Conservation (phyloP, 352 stramenopile species). For the Phytopythium ostracodes region DNA sequence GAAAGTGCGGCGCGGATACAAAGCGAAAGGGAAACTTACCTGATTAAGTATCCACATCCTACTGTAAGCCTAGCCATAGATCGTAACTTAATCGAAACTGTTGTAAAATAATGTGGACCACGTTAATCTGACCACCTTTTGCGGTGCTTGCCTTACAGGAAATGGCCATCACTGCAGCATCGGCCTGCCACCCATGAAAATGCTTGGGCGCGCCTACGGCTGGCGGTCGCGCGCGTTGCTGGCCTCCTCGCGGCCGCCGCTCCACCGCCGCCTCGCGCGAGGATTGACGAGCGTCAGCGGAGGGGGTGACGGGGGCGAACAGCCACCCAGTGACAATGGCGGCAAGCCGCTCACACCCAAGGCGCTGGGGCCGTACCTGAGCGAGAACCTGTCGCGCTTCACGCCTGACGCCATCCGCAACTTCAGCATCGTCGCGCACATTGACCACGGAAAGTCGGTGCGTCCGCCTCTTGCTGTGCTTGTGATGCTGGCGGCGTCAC, state of each 20-base stretch:
- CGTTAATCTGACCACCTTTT: not conserved
- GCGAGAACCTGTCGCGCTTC: slow-evolving; percentile 52
- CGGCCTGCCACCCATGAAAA: not conserved
- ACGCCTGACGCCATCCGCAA: slow-evolving; percentile 81
- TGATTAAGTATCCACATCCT: not conserved
- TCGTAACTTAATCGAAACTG: not conserved
- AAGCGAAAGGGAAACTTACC: not conserved
- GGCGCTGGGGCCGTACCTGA: slow-evolving; percentile 60
- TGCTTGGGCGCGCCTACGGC: slow-evolving; percentile 1
- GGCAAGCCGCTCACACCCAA: slow-evolving; percentile 33
- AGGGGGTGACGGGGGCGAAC: not conserved
- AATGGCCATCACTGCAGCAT: not conserved
- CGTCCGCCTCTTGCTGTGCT: slow-evolving; percentile 9
- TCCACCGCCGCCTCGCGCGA: not conserved
- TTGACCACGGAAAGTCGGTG: slow-evolving; percentile 91
- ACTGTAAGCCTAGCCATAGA: too few species aligned
- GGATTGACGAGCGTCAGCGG: not conserved
- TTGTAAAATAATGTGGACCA: not conserved
- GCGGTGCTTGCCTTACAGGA: too few species aligned
- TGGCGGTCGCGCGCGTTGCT: slow-evolving; percentile 6
- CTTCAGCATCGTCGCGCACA: slow-evolving; percentile 91
- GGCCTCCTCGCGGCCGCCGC: not conserved
- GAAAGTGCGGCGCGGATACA: not conserved
- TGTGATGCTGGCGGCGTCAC: not conserved
- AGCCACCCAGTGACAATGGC: slow-evolving; percentile 12